A percentile compares a stretch with the other conserved stretches of the same genome.
Evolutionary conservation across 1,284 basidiomycete species (phyloP).

Genomic region (Sutorius eximius): DNA sequence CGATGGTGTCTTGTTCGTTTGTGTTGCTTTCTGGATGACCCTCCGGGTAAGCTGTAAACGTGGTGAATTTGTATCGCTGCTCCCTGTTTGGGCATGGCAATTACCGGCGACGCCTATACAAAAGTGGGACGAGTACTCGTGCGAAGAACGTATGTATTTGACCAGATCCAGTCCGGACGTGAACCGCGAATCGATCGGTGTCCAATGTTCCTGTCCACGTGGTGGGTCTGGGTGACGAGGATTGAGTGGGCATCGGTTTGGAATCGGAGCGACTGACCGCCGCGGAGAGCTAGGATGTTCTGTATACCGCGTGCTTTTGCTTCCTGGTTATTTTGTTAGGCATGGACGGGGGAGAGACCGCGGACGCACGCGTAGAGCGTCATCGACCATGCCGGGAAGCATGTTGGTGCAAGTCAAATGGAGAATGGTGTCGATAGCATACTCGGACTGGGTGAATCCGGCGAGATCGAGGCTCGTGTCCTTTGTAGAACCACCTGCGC

Average conservation of each 20-base stretch:
- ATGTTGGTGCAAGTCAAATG: constrained; percentile 99
- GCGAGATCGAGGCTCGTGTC: constrained; percentile 88
- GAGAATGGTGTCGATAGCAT: constrained; percentile 81
- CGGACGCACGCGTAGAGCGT: constrained; percentile 69
- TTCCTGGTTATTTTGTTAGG: constrained; percentile 47
- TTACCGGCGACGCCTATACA: constrained; percentile 89
- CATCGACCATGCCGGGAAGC: constrained; percentile 84
- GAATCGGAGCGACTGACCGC: constrained; percentile 51
- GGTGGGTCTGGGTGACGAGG: constrained; percentile 70
- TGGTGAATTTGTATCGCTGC: constrained; percentile 2
- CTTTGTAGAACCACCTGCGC: constrained; percentile 92
- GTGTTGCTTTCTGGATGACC: constrained; percentile 75
- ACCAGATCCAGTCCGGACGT: constrained; percentile 90
- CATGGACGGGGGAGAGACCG: background rate
- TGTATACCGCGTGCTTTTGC: constrained; percentile 84
- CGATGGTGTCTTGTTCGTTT: constrained; percentile 71
- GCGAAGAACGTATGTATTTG: constrained; percentile 78
- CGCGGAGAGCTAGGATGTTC: constrained; percentile 90
- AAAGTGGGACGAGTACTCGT: constrained; percentile 84
- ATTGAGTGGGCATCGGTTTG: background rate
- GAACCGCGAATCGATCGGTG: constrained; percentile 83
- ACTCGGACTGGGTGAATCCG: constrained; percentile 65
- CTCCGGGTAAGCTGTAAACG: constrained; percentile 79
- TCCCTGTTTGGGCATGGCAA: constrained; percentile 11
- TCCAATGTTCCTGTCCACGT: constrained; percentile 90